Percentiles rank a stretch among this genome's conserved stretches.
Evolutionary conservation across 139 green algal genomes (phyloP).

Genomic region (Chlorella vulgaris): DNA sequence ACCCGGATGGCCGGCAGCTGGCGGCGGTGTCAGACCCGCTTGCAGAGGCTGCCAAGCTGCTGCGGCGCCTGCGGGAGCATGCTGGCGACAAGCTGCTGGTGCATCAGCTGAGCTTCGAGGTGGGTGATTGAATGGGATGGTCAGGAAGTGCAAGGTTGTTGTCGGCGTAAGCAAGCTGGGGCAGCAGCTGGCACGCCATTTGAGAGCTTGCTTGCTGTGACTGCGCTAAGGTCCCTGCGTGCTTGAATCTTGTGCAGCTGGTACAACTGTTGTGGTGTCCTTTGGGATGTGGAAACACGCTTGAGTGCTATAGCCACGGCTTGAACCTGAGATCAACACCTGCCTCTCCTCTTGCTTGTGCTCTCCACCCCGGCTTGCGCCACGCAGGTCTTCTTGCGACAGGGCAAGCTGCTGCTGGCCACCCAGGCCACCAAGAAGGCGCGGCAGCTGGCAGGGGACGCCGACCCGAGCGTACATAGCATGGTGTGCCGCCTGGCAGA

Average conservation of each 20-base stretch:
- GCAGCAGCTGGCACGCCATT: too few relatives aligned
- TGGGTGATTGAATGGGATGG: conserved; percentile 10
- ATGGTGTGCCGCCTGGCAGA: conserved; percentile 58
- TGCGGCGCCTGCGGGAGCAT: conserved; percentile 73
- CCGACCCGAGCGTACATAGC: conserved; percentile 69
- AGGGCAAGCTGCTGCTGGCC: conserved; percentile 77
- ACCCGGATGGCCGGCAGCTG: conserved; percentile 87
- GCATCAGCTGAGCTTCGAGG: conserved; percentile 72
- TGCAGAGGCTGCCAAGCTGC: conserved; percentile 86
- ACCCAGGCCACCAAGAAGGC: conserved; percentile 74
- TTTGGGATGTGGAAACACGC: not conserved
- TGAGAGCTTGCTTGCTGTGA: too few relatives aligned
- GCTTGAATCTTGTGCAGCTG: too few relatives aligned
- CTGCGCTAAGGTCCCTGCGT: too few relatives aligned
- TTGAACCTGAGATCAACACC: too few relatives aligned
- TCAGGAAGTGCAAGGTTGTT: not conserved
- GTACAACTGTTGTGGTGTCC: not conserved
- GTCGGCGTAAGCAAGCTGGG: too few relatives aligned
- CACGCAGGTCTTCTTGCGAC: conserved; percentile 77
- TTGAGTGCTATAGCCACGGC: too few relatives aligned
- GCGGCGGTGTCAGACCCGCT: conserved; percentile 77
- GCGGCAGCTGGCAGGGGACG: conserved; percentile 49
- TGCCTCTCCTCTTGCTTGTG: too few relatives aligned
- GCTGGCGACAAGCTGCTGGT: conserved; percentile 48
- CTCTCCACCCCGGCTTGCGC: not conserved